Evolutionary conservation across 2,329 filamentous ascomycete species (phyloP).

Genomic region (Pseudogymnoascus sp.): DNA sequence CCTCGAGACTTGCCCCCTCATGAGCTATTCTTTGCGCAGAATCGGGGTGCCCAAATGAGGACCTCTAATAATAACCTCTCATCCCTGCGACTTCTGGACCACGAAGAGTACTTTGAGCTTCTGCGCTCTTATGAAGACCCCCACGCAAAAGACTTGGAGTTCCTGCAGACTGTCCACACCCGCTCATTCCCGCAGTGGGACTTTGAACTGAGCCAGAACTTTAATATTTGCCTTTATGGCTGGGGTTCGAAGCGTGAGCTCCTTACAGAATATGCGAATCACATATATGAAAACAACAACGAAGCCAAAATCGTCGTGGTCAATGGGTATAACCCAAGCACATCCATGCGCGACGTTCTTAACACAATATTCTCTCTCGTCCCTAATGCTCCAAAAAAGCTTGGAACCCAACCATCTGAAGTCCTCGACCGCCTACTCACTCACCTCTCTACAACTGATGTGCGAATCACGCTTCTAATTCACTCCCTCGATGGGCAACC

Average conservation of each 20-base stretch:
- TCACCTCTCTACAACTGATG: conserved; percentile 43
- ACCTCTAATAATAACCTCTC: conserved; percentile 82
- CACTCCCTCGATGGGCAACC: conserved; percentile 80
- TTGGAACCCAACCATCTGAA: conserved; percentile 49
- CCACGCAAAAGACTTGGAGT: conserved; percentile 62
- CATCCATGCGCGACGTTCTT: conserved; percentile 63
- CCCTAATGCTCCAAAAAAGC: conserved; percentile 34
- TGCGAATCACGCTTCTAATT: conserved; percentile 60
- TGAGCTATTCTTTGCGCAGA: conserved; percentile 91
- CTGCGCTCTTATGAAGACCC: conserved; percentile 56
- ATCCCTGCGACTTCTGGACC: conserved; percentile 68
- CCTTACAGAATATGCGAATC: conserved; percentile 66
- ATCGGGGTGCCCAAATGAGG: conserved; percentile 70
- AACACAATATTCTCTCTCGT: conserved; percentile 61
- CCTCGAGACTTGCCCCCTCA: conserved; percentile 77
- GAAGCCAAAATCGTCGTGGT: conserved; percentile 59
- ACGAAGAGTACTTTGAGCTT: conserved; percentile 82
- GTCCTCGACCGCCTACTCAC: conserved; percentile 61
- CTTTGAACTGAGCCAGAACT: conserved; percentile 81
- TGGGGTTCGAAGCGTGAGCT: conserved; percentile 82
- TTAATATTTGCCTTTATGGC: conserved; percentile 85
- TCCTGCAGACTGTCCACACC: conserved; percentile 67
- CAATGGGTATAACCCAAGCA: conserved; percentile 71
- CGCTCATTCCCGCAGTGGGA: conserved; percentile 85
- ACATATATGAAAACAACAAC: conserved; percentile 45